Evolutionary conservation across 2,329 filamentous ascomycete genomes (phyloP).

Genomic region (Uncinocarpus reesii): DNA sequence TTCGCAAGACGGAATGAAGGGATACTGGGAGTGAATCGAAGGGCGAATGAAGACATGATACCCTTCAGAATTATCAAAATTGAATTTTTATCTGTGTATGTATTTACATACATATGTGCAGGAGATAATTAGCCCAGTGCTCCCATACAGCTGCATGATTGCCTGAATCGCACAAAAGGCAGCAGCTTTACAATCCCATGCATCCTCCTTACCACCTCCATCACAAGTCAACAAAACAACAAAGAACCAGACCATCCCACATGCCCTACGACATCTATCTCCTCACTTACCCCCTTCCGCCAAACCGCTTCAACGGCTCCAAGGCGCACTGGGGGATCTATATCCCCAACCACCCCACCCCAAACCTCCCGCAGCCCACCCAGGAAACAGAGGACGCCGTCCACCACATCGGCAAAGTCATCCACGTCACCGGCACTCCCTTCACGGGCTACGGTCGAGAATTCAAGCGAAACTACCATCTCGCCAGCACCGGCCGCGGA

Average conservation of each 20-base stretch:
- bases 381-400: too few relatives aligned
- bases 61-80: neutral
- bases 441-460: slow-evolving; percentile 16
- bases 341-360: slow-evolving; percentile 4
- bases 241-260: too few relatives aligned
- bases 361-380: neutral
- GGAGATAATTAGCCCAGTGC: too few relatives aligned
- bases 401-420: slow-evolving; percentile 14
- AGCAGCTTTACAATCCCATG: too few relatives aligned
- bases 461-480: slow-evolving; percentile 18
- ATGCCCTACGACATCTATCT: slow-evolving; percentile 5
- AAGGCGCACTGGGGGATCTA: slow-evolving; percentile 12
- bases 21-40: slow-evolving; percentile 26
- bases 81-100: too few relatives aligned
- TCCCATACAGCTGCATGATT: too few relatives aligned
- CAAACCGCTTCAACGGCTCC: slow-evolving; percentile 4
- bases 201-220: too few relatives aligned
- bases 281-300: slow-evolving; percentile 7
- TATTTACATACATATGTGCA: too few relatives aligned
- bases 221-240: too few relatives aligned
- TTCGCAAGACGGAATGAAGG: slow-evolving; percentile 26
- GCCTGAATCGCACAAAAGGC: too few relatives aligned
- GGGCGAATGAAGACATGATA: neutral
- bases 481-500: slow-evolving; percentile 10
- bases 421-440: slow-evolving; percentile 16